Evolutionary conservation across 2,329 filamentous ascomycete species (phyloP).

Genomic region (Aspergillus eucalypticola): DNA sequence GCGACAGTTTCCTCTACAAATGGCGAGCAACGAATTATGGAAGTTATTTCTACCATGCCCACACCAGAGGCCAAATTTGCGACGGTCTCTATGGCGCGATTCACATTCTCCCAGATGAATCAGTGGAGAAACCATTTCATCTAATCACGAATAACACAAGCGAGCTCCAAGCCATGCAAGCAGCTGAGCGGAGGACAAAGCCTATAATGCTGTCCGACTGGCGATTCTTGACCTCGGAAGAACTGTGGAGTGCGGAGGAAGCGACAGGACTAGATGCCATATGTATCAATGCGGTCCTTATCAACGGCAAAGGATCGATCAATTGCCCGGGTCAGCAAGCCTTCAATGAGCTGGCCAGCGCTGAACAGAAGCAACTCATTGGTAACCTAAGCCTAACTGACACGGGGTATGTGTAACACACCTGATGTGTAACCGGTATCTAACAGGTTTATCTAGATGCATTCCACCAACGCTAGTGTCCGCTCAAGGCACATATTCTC

Average conservation of each 20-base stretch:
- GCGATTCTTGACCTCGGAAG: conserved; percentile 53
- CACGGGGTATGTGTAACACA: conserved; percentile 16
- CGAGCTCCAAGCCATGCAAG: conserved; percentile 46
- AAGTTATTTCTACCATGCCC: conserved; percentile 62
- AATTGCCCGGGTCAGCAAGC: conserved; percentile 51
- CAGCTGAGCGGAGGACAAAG: conserved; percentile 49
- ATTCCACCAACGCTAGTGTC: conserved; percentile 17
- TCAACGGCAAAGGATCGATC: conserved; percentile 61
- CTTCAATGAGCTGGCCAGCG: conserved; percentile 40
- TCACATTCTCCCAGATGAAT: conserved; percentile 45
- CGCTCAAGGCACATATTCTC: conserved; percentile 18
- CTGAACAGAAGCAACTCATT: conserved; percentile 11
- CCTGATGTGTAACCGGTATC: no score
- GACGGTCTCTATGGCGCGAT: conserved; percentile 62
- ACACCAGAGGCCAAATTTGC: conserved; percentile 56
- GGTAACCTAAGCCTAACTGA: conserved; percentile 21
- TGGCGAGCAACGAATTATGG: conserved; percentile 58
- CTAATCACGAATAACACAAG: conserved; percentile 45
- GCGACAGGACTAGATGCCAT: conserved; percentile 42
- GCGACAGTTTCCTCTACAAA: conserved; percentile 51
- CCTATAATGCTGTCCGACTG: conserved; percentile 58
- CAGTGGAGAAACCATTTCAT: conserved; percentile 49
- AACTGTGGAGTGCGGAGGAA: conserved; percentile 35
- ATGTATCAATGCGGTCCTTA: conserved; percentile 60
- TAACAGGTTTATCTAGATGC: conserved; percentile 16